phyloP scores from a whole-genome alignment of 257 asterid species.

The Nicotiana knightiana region DNA sequence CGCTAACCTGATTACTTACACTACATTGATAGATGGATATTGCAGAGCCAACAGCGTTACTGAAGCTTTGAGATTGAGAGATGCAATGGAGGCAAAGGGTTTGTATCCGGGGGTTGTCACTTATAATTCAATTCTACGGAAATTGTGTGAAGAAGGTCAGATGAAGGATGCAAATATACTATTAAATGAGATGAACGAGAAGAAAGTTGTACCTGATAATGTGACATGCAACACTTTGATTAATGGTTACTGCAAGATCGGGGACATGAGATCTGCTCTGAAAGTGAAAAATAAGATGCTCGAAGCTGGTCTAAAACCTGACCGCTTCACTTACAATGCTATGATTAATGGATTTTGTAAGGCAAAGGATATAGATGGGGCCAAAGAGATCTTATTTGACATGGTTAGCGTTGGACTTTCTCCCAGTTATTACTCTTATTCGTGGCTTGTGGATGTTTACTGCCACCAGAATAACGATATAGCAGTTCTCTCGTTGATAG shows the following conservation, averaged over 20 bases:
- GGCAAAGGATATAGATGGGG: constrained; percentile 41
- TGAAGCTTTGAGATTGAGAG: constrained; percentile 53
- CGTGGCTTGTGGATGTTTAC: constrained; percentile 69
- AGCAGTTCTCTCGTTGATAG: constrained; percentile 42
- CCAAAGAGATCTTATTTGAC: constrained; percentile 49
- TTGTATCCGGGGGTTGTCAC: constrained; percentile 68
- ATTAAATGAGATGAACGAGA: constrained; percentile 59
- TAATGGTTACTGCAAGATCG: constrained; percentile 79
- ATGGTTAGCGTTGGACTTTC: constrained; percentile 59
- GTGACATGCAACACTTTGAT: constrained; percentile 85
- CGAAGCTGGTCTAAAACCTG: constrained; percentile 69
- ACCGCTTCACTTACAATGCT: constrained; percentile 75
- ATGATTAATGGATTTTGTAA: constrained; percentile 76
- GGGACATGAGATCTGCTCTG: constrained; percentile 71
- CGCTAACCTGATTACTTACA: constrained; percentile 72
- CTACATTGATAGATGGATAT: constrained; percentile 81
- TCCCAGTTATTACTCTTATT: constrained; percentile 50
- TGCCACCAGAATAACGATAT: constrained; percentile 44
- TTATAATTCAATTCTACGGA: constrained; percentile 72
- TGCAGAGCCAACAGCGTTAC: constrained; percentile 59
- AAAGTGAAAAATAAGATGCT: constrained; percentile 62
- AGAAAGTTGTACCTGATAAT: constrained; percentile 58
- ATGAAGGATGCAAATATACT: constrained; percentile 60
- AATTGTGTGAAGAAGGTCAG: constrained; percentile 71
- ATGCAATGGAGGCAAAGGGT: constrained; percentile 58